phyloP scores from a whole-genome alignment of 495 filamentous ascomycete species.

The Trichocladium antarcticum region DNA sequence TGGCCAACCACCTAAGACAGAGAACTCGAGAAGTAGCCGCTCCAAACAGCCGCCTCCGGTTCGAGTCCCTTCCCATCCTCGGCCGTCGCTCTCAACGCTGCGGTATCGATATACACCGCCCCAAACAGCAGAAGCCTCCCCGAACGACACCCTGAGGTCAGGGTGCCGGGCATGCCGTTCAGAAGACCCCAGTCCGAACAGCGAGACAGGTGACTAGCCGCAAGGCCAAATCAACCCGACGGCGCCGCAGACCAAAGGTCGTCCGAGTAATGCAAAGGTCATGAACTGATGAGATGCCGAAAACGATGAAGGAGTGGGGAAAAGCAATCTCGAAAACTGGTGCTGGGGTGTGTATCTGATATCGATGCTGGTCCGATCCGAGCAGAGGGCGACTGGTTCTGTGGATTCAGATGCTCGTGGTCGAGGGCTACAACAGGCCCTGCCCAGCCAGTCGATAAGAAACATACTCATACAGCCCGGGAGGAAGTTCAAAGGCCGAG shows the following conservation, averaged over 20 bases:
- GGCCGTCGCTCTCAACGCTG: constrained; percentile 10
- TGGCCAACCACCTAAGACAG: constrained; percentile 8
- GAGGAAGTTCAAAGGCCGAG: constrained; percentile 16
- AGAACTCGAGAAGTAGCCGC: constrained; percentile 2
- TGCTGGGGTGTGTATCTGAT: constrained; percentile 19
- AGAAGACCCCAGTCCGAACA: constrained; percentile 9
- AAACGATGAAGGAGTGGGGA: constrained; percentile 6
- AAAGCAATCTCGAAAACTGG: constrained; percentile 25
- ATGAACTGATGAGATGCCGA: constrained; percentile 3
- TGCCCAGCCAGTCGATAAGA: constrained; percentile 21
- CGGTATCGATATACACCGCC: constrained; percentile 1
- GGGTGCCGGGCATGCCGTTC: constrained; percentile 31
- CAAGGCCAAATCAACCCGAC: constrained; percentile 2
- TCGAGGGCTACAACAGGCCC: background rate
- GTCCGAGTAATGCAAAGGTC: constrained; percentile 16
- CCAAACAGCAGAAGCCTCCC: constrained; percentile 9
- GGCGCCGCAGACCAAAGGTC: constrained; percentile 5
- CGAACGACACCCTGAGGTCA: constrained; percentile 14
- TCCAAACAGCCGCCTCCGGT: background rate
- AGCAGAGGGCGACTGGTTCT: constrained; percentile 2
- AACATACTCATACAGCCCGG: constrained; percentile 20
- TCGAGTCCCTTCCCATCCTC: constrained; percentile 7
- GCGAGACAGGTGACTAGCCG: background rate
- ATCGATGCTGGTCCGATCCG: constrained; percentile 20
- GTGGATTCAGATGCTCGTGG: constrained; percentile 5